Base-by-base conservation (phyloP, 192 early-diverging fungal species). In the Coemansia sp. region DNA sequence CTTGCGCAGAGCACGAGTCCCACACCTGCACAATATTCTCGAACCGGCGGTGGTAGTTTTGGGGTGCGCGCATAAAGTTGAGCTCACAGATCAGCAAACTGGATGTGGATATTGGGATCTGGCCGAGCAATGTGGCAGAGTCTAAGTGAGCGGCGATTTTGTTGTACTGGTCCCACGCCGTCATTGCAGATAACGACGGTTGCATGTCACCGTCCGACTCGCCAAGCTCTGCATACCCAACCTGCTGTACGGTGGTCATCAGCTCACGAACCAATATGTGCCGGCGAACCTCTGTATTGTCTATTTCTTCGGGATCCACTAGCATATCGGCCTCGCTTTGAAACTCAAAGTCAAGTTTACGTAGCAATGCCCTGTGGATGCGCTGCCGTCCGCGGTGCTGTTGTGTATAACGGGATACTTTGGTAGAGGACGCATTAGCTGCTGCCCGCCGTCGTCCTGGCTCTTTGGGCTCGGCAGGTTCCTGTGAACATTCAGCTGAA, bases 181-280 rank as follows among this genome's bases (percentile, higher is more conserved):
- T 56, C 42, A 12, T n/a, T 15, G 17, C 54, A 0, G 18, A 34
- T 25, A 52, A 58, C 50, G 23, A 69, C 60, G 20, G 61, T 15
- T 48, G 47, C 2, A n/a, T 36, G n/a, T 8, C n/a, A 18, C 28
- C 3, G 14, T 28, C 17, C 5, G 34, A n/a, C 14, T 28, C 17
- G 14, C 9, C 54, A 25, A 17, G 15, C 20, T 37, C 54, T 11
- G 36, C 31, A 20, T 36, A 25, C 15, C 48, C 44, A 56, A 64
- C 24, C 24, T 28, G 38, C n/a, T 53, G 69, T 18, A 78, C 36
- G 15, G 55, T 38, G 2, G 59, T 3, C 18, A 67, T 50, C 31
- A 78, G 49, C 50, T 78, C 66, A 24, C 70, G 70, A 15, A 78
- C 56, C 54, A 78, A 50, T n/a, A 63, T 56, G 38, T 76, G 64